These are phyloP conservation scores for Rachicladosporium sp. DNA, from an alignment of 2,329 filamentous ascomycete species.

Conservation along the genomic window DNA sequence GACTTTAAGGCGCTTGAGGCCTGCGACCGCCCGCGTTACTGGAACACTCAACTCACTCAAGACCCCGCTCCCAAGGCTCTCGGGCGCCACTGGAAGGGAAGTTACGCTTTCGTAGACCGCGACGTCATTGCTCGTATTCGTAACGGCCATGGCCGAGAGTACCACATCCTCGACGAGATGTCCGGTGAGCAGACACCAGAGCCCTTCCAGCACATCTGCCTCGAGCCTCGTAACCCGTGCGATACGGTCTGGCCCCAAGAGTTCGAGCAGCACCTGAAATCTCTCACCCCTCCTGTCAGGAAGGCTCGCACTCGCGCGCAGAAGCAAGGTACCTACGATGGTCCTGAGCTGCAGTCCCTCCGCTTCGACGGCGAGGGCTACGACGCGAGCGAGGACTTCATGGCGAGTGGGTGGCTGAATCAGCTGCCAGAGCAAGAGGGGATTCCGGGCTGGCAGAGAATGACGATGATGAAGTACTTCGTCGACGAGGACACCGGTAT, in stretches of 20 bases:
- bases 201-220: constrained; percentile 19
- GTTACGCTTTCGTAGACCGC: constrained; percentile 31
- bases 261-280: constrained; percentile 30
- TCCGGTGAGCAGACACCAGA: constrained; percentile 13
- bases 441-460: constrained; percentile 42
- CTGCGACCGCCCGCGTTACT: constrained; percentile 29
- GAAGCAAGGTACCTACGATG: constrained; percentile 3
- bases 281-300: constrained; percentile 15
- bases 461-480: constrained; percentile 44
- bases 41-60: constrained; percentile 10
- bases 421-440: constrained; percentile 35
- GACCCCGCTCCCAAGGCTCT: constrained; percentile 13
- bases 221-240: background rate
- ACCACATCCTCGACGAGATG: constrained; percentile 12
- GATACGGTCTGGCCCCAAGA: constrained; percentile 22
- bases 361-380: constrained; percentile 28
- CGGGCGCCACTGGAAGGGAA: constrained; percentile 38
- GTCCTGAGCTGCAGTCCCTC: constrained; percentile 7
- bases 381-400: constrained; percentile 24
- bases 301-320: constrained; percentile 23
- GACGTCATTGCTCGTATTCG: constrained; percentile 7
- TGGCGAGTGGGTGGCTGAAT: constrained; percentile 36
- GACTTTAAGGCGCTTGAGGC: constrained; percentile 25
- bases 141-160: too few relatives aligned
- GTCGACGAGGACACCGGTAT: constrained; percentile 14